Evolutionary conservation across 352 stramenopile species (phyloP).

Genomic region (Poterioochromonas sp.): DNA sequence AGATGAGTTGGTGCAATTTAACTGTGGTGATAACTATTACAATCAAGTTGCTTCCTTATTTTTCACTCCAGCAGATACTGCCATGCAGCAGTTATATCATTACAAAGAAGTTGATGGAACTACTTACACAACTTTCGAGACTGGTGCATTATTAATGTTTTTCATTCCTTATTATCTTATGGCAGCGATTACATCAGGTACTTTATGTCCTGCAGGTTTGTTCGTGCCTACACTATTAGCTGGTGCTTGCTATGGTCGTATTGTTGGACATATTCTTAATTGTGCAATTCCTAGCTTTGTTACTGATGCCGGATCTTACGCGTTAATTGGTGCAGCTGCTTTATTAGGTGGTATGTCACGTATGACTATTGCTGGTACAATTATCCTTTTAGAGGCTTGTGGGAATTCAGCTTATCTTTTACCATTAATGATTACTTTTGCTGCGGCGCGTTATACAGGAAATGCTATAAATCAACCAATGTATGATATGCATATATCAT

Average conservation of each 20-base stretch:
- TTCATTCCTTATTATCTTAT: conserved; percentile 23
- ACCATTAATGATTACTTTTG: conserved; percentile 93
- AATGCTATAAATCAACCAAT: conserved; percentile 97
- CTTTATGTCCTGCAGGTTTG: conserved; percentile 85
- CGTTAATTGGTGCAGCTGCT: conserved; percentile 85
- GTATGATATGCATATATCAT: conserved; percentile 97
- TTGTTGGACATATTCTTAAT: conserved; percentile 70
- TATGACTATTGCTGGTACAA: conserved; percentile 96
- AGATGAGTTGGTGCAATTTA: conserved; percentile 14
- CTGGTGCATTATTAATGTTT: conserved; percentile 21
- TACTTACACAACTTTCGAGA: conserved; percentile 23
- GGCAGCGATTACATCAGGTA: conserved; percentile 83
- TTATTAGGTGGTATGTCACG: conserved; percentile 92
- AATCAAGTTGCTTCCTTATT: conserved; percentile 29
- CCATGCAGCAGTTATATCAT: conserved; percentile 26
- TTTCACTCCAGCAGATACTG: conserved; percentile 22
- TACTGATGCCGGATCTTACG: conserved; percentile 81
- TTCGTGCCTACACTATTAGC: conserved; percentile 90
- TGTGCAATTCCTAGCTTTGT: conserved; percentile 64
- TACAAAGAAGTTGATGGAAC: conserved; percentile 21
- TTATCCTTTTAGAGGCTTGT: conserved; percentile 95
- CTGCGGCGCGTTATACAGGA: conserved; percentile 89
- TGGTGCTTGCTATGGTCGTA: conserved; percentile 80
- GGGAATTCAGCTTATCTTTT: conserved; percentile 94
- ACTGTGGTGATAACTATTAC: not conserved